Evolutionary conservation across 495 filamentous ascomycete genomes (phyloP).

Genomic region (Cairneyella variabilis): DNA sequence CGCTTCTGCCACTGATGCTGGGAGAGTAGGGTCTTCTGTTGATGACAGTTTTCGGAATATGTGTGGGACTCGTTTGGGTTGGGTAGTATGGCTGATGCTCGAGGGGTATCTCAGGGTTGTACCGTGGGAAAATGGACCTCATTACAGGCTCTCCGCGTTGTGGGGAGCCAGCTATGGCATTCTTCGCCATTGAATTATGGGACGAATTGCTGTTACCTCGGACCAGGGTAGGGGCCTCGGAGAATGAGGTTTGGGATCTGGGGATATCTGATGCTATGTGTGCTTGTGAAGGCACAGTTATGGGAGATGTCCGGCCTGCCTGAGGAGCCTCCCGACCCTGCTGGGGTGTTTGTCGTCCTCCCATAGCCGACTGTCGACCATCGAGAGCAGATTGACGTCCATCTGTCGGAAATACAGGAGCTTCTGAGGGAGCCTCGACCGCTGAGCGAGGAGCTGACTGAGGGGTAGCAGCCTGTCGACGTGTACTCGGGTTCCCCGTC

Average conservation of each 20-base stretch:
- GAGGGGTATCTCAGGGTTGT: slow-evolving; percentile 66
- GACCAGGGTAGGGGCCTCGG: slow-evolving; percentile 45
- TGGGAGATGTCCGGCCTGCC: slow-evolving; percentile 32
- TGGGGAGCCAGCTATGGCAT: slow-evolving; percentile 18
- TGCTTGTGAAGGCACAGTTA: slow-evolving; percentile 34
- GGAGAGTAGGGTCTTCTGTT: slow-evolving; percentile 54
- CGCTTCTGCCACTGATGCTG: slow-evolving; percentile 25
- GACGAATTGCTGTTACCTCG: slow-evolving; percentile 42
- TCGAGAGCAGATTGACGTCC: slow-evolving; percentile 27
- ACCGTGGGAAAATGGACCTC: slow-evolving; percentile 77
- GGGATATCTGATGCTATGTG: slow-evolving; percentile 33
- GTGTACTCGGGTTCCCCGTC: slow-evolving; percentile 20
- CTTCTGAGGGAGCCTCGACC: slow-evolving; percentile 30
- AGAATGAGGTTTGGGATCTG: slow-evolving; percentile 44
- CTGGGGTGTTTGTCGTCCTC: slow-evolving; percentile 14
- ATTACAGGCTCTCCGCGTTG: slow-evolving; percentile 41
- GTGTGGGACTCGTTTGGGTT: slow-evolving; percentile 47
- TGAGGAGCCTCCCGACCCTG: slow-evolving; percentile 20
- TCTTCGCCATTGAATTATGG: slow-evolving; percentile 44
- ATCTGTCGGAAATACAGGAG: slow-evolving; percentile 37
- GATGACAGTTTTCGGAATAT: slow-evolving; percentile 53
- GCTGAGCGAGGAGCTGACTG: slow-evolving; percentile 16
- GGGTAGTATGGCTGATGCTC: slow-evolving; percentile 67
- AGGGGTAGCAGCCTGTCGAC: slow-evolving; percentile 14
- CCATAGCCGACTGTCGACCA: slow-evolving; percentile 19